phyloP scores from a whole-genome alignment of 768 basidiomycete species.

The Xerocomus potaroensis region DNA sequence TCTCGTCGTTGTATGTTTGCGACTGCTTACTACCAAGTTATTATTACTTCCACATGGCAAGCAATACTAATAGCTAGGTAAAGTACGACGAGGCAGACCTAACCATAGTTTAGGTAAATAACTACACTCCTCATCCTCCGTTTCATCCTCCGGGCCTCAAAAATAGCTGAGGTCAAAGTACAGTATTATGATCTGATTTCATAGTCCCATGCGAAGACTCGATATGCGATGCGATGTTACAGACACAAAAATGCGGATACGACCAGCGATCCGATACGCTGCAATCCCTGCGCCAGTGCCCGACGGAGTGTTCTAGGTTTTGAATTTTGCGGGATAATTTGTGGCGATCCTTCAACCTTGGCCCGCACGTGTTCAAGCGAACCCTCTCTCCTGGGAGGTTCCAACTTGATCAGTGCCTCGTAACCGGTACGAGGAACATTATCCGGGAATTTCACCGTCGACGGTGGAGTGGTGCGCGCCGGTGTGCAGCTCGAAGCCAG shows the following conservation, averaged over 20 bases:
- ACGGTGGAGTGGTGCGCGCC: slow-evolving; percentile 28
- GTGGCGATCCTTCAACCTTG: slow-evolving; percentile 18
- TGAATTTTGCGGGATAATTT: slow-evolving; percentile 18
- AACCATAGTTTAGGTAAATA: slow-evolving; percentile 30
- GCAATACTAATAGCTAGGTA: slow-evolving; percentile 5
- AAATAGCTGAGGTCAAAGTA: slow-evolving; percentile 15
- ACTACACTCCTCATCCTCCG: slow-evolving; percentile 12
- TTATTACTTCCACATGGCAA: slow-evolving; percentile 22
- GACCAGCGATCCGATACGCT: slow-evolving; percentile 27
- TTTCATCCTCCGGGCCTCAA: slow-evolving; percentile 6
- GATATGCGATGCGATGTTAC: slow-evolving; percentile 15
- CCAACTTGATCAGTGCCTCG: slow-evolving; percentile 20
- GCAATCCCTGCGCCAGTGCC: slow-evolving; percentile 23
- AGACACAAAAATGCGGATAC: slow-evolving; percentile 30
- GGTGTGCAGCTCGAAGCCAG: slow-evolving; percentile 25
- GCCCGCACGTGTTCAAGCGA: slow-evolving; percentile 22
- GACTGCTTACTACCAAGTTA: slow-evolving; percentile 26
- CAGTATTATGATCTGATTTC: slow-evolving; percentile 19
- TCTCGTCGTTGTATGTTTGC: slow-evolving; percentile 27
- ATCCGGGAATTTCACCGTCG: slow-evolving; percentile 27
- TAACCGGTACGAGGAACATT: slow-evolving; percentile 21
- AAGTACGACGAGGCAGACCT: slow-evolving; percentile 4
- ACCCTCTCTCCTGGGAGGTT: slow-evolving; percentile 17
- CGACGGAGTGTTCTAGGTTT: slow-evolving; percentile 24
- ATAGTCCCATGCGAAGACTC: slow-evolving; percentile 22